Base-by-base conservation (phyloP, 2,329 filamentous ascomycete genomes). In the Ambrosiella cleistominuta region DNA sequence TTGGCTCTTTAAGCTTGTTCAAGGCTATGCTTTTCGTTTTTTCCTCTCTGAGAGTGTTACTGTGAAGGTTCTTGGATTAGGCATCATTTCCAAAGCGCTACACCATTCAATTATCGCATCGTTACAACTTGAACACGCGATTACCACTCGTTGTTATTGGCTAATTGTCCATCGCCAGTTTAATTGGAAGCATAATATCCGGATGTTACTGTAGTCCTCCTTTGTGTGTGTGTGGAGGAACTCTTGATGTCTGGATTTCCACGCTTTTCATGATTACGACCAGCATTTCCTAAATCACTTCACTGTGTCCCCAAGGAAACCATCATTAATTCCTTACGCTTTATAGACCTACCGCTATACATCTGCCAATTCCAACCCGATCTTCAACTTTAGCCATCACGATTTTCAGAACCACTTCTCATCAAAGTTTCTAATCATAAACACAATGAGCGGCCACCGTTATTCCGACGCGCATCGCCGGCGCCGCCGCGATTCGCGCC, bases 391-490 rank as follows among this genome's bases (percentile, higher is more conserved):
- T 11, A 3, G 17, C 19, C 17, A 35, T 12, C 19, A 51, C 15
- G 8, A 12, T 5, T 19, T 8, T 7, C 27, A 37, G 40, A 55
- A 39, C 17, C 37, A 15, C 3, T 17, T 44, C 38, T 55, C 39
- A 36, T 15, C 38, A 27, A 27, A 40, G 12, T 5, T 19, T 3
- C 8, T n/a, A n/a, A 50, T 37, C 27, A 11, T 45, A 37, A 15
- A 11, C 13, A 56, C 36, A 13, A 60, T 60, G 58, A 57, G 49
- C 19, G 17, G 53, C 19, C 38, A 60, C 40, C 58, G 40, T 36
- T 57, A 53, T 47, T 54, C 50, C 44, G 58, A 57, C 50, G 53
- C 58, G 39, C 42, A 50, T 37, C 58, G 58, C 12, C 49, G 50
- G 37, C 58, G 55, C 12, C 40, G 44, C 19, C 40, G 44, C 47